Evolutionary conservation across 345 rosid species (phyloP).

Genomic region (Brassica juncea): DNA sequence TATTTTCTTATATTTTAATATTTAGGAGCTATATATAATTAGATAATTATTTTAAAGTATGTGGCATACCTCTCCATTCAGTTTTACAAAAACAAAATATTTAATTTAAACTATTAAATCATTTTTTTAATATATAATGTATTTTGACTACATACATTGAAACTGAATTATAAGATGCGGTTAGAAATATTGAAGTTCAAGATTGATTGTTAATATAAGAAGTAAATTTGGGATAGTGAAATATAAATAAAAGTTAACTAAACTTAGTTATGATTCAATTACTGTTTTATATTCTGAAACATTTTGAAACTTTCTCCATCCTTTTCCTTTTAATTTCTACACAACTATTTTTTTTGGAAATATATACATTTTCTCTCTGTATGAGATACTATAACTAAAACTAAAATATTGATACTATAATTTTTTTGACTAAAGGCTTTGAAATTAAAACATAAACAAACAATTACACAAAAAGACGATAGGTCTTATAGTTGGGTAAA

Average conservation of each 20-base stretch:
- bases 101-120: not conserved
- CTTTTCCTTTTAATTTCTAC: not conserved
- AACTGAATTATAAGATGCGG: not conserved
- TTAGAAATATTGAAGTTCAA: not conserved
- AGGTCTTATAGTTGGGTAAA: too few species aligned
- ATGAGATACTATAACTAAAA: too few species aligned
- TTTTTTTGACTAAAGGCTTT: too few species aligned
- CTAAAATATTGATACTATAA: too few species aligned
- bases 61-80: not conserved
- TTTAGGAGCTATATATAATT: too few species aligned
- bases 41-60: too few species aligned
- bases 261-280: not conserved
- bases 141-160: not conserved
- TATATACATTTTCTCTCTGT: not conserved
- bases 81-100: too few species aligned
- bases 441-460: too few species aligned
- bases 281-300: not conserved
- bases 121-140: not conserved
- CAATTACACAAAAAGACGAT: too few species aligned
- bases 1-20: too few species aligned
- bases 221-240: not conserved
- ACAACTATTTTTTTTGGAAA: not conserved
- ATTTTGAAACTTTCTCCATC: not conserved
- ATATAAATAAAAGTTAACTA: not conserved
- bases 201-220: not conserved